phyloP scores from a whole-genome alignment of 768 basidiomycete species.

The Phlebiopsis gigantea region DNA sequence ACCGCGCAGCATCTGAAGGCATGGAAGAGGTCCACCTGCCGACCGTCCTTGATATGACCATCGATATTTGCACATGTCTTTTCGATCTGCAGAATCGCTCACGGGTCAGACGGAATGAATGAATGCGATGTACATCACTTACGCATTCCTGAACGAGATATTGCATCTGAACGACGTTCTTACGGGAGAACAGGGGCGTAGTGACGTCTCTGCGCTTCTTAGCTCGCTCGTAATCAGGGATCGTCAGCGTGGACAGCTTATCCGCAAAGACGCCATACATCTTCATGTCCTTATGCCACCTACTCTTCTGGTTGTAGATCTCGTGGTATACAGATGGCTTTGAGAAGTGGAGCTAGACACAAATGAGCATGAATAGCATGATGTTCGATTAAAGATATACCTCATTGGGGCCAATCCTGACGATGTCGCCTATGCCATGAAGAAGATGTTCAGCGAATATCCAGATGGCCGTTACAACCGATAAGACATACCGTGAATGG shows the following conservation, averaged over 20 bases:
- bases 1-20: constrained; percentile 38
- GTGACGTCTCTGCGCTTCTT: constrained; percentile 8
- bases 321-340: constrained; percentile 29
- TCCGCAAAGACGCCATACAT: constrained; percentile 25
- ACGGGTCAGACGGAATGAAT: neutral
- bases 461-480: neutral
- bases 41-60: constrained; percentile 10
- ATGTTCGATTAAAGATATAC: constrained; percentile 14
- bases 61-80: constrained; percentile 19
- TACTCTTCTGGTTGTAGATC: constrained; percentile 28
- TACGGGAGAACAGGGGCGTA: constrained; percentile 9
- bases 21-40: constrained; percentile 31
- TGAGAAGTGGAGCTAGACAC: constrained; percentile 36
- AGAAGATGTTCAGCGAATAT: constrained; percentile 20
- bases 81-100: constrained; percentile 25
- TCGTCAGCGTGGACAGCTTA: constrained; percentile 8
- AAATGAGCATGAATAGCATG: neutral
- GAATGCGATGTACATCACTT: neutral
- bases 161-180: constrained; percentile 6
- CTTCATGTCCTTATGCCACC: constrained; percentile 20
- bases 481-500: constrained; percentile 30
- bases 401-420: constrained; percentile 36
- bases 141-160: constrained; percentile 6
- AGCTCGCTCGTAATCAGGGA: constrained; percentile 1
- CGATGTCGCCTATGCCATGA: constrained; percentile 16